Evolutionary conservation across 768 basidiomycete genomes (phyloP), one percentile per base, ranked within the genome.

Genomic region (Cystobasidium onofrii): DNA sequence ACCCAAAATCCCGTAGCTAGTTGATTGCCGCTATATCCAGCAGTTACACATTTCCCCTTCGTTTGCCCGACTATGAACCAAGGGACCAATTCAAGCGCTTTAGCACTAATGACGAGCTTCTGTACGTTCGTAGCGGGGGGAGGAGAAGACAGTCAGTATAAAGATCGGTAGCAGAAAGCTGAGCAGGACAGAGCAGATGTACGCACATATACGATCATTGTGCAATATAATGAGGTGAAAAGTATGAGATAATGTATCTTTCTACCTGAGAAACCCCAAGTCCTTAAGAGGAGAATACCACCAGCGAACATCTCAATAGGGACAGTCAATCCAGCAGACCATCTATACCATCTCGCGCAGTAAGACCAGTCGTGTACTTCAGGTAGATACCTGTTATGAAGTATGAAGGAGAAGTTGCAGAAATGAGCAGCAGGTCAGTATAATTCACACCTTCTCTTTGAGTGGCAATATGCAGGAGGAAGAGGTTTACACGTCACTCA

Each of bases 301-400:
- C 61, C 61, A n/a, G 61, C 29, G 31, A 63, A 63, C 23, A 63
- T 63, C 31, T 63, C 61, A 29, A 63, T 63, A n/a, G 27, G 27
- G 33, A 63, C 61, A 9, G 61, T 63, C 23, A 63, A n/a, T 7
- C 61, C 61, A 41, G 13, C 12, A 41, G 61, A 63, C 61, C 61
- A 63, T 9, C 61, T 6, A 23, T n/a, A 63, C 61, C 61, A 63
- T 63, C 33, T 63, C 23, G 12, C 27, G 33, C 61, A 63, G 33
- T 63, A 63, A 23, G 10, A 9, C 31, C 36, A 63, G 31, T 36
- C 33, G 33, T 63, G 61, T 9, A 63, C 61, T 6, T 6, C 31
- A 36, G 61, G 31, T 17, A 41, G 20, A 23, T 63, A 55, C 54
- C 54, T 55, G n/a, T n/a, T n/a, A n/a, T n/a, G n/a, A n/a, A n/a